Base-by-base conservation (phyloP, 345 rosid genomes). In the Populus nigra region DNA sequence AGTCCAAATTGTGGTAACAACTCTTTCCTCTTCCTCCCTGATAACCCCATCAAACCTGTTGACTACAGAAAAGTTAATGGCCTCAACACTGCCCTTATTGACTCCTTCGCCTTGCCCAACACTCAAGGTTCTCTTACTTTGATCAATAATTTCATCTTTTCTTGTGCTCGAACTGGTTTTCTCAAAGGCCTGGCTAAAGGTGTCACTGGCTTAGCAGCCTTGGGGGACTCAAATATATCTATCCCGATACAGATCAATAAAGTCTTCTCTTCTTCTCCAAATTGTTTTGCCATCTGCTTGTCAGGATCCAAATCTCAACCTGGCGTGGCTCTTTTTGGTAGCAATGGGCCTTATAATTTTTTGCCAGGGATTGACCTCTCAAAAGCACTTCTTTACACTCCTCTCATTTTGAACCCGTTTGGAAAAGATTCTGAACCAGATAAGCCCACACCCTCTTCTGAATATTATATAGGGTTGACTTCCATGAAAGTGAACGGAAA, bases 71-170 rank as follows among this genome's bases (percentile, higher is more conserved):
- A 43, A 43, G 47, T 43, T 0, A 43, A 43, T 43, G 72, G 66
- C 68, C 66, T 79, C 3, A 80, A 65, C 71, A 39, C 68, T 65
- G 86, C 85, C 72, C 23, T 86, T 59, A 53, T 53, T 18, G 87
- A 86, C 76, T 69, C 73, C 12, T 85, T 86, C 74, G 77, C 80
- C 12, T 69, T 86, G 39, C 80, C 81, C 41, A 57, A 76, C 73
- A 6, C 65, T 1, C 74, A 71, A 61, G 76, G 76, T 27, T 47
- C 68, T 8, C 50, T 59, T 6, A 23, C 66, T 13, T 17, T 61
- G 49, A 20, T 73, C 49, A 39, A 57, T 4, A 55, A 79, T 69
- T 53, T 49, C 43, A 66, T 68, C 61, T 79, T 73, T 31, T 79
- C 81, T 29, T 53, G 73, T 18, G 73, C 77, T 16, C 62, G 49